Evolutionary conservation across 768 basidiomycete species (phyloP), one percentile per base, ranked within the genome.

Genomic region (Podaxis pistillaris): DNA sequence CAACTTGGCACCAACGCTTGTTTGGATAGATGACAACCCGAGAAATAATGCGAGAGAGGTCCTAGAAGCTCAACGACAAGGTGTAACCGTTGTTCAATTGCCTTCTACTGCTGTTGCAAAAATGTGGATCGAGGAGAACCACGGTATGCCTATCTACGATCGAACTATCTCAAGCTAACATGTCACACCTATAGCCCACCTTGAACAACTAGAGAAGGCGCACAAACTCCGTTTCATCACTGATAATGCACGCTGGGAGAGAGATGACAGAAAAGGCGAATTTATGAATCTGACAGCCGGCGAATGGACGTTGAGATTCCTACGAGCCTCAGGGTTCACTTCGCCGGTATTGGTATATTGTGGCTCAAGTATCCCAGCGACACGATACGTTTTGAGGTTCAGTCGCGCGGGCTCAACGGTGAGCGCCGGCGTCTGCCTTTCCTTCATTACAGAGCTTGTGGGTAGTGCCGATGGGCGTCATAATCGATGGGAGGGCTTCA

Each of bases 21-120:
- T 75, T n/a, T 75, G 74, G 72, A 66, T 73, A 26, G 72, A 72
- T 51, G 72, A 73, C 56, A 40, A 63, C 1, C 68, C 68, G n/a
- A 62, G 61, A 0, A 70, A 69, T 37, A 70, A 64, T 30, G 30
- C 28, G 1, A 15, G 24, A 8, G 67, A 66, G 46, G 62, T 69
- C 15, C 30, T 46, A 1, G 44, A 59, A 49, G 74, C 75, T 1
- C 37, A 30, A 12, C 28, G 22, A 4, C 33, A 62, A 8, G 69
- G 69, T 5, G 66, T 74, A 19, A 58, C 63, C 1, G 70, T 73
- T 19, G n/a, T 75, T 3, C 62, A 70, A 15, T 50, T 74, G 4
- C 55, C 66, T 3, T 76, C 75, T 0, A 76, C 75, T 2, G 69
- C 70, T 1, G 44, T 59, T 1, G 70, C 73, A 8, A 73, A 69